Base-by-base conservation (phyloP, 768 basidiomycete species). In the Lactarius psammicola region DNA sequence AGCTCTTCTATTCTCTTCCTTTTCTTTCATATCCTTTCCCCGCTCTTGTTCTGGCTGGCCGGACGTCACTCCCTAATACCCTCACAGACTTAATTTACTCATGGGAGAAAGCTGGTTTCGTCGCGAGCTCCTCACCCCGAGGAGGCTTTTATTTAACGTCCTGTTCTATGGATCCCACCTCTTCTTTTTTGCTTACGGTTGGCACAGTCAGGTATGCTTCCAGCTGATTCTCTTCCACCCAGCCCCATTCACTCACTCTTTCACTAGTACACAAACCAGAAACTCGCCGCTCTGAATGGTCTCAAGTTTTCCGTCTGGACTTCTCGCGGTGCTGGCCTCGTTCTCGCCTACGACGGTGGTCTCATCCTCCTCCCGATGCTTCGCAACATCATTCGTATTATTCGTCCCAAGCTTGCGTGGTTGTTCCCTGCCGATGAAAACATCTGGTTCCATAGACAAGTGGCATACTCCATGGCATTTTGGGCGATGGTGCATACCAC, bases 371-470 rank as follows among this genome's bases (percentile, higher is more conserved):
- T 98, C 55, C 95, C 95, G 38, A 89, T 96, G 87, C 75, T 95
- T 64, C 90, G 94, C 73, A 95, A 95, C 75, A 78, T 93, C 73
- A 86, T 96, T 75, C 89, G 91, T 65, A 76, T 92, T 68, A 77
- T 95, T 69, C 89, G 95, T 40, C 95, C 94, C 23, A 85, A 80
- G 70, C 72, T 96, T 55, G 77, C 85, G n/a, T 89, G 90, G 85
- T 78, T 91, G 63, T 87, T 96, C 80, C 94, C 94, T 18, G 89
- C 90, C 65, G 95, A 98, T 75, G 94, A 96, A 80, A 93, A 92
- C 71, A 89, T 96, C 73, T 95, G 94, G 95, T 94, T 91, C 82
- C 94, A 97, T 76, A 82, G 93, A 64, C 94, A 95, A 74, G 91
- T 96, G 53, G 95, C 95, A 20, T 98, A 97, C 76, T 91, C 90